A percentile compares a stretch with the other conserved stretches of the same genome.
Evolutionary conservation across 495 filamentous ascomycete species (phyloP).

Genomic region (Achaetomiella virescens): DNA sequence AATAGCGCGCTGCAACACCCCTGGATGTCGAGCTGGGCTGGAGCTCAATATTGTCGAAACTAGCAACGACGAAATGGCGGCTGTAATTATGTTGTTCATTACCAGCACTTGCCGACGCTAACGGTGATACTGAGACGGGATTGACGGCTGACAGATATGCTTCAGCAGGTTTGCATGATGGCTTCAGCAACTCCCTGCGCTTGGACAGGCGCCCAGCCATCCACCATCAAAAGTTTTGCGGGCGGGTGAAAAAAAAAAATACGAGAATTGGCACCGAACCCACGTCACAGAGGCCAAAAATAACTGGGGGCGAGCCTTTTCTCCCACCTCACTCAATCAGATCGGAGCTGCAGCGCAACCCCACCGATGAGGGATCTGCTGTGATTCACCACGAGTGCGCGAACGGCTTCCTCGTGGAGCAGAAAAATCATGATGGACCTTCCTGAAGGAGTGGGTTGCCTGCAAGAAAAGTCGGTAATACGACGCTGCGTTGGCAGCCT

Average conservation of each 20-base stretch:
- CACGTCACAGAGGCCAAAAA: constrained; percentile 6
- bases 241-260: neutral
- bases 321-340: neutral
- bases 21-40: neutral
- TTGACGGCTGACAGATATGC: no score
- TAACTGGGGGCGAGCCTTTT: neutral
- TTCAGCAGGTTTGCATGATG: no score
- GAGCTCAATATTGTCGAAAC: no score
- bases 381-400: neutral
- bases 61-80: no score
- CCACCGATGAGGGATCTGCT: neutral
- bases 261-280: constrained; percentile 7
- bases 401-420: neutral
- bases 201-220: neutral
- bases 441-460: neutral
- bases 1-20: constrained; percentile 4
- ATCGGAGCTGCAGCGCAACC: constrained; percentile 5
- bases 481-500: constrained; percentile 8
- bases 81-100: neutral
- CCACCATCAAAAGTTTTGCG: neutral
- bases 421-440: neutral
- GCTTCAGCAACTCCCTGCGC: neutral
- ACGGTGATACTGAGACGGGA: no score
- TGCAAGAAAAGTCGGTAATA: neutral
- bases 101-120: neutral